These are phyloP conservation scores for Chloris gayana DNA, from an alignment of 176 grass and related monocot species.

Conservation along the genomic window DNA sequence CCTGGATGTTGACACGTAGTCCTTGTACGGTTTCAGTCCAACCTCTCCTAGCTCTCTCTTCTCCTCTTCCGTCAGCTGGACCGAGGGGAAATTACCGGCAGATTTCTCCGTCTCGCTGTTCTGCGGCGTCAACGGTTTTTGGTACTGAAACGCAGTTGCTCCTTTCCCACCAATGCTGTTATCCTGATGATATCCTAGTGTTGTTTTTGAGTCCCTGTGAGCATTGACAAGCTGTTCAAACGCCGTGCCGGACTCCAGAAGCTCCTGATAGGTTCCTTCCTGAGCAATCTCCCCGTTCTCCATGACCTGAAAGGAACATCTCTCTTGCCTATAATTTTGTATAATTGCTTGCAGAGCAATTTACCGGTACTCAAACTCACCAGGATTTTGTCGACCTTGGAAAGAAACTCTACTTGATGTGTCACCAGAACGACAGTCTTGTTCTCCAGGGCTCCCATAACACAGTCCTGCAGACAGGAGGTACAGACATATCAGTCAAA, in stretches of 20 bases:
- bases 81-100: background rate
- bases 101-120: slow-evolving; percentile 48
- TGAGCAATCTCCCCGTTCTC: slow-evolving; percentile 74
- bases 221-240: slow-evolving; percentile 76
- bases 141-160: slow-evolving; percentile 17
- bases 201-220: slow-evolving; percentile 53
- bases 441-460: slow-evolving; percentile 58
- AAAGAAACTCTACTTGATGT: slow-evolving; percentile 92
- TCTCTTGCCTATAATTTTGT: background rate
- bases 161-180: slow-evolving; percentile 9
- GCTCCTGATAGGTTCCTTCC: slow-evolving; percentile 60
- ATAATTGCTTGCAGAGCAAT: background rate
- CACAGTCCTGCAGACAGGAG: slow-evolving; percentile 61
- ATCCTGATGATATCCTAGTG: slow-evolving; percentile 35
- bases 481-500: background rate
- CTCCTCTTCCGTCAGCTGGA: slow-evolving; percentile 75
- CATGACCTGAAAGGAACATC: slow-evolving; percentile 60
- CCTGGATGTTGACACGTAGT: slow-evolving; percentile 64
- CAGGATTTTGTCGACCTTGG: slow-evolving; percentile 79
- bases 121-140: slow-evolving; percentile 11
- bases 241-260: slow-evolving; percentile 61
- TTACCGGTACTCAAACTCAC: slow-evolving; percentile 37
- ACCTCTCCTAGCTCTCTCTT: slow-evolving; percentile 63
- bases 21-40: slow-evolving; percentile 65
- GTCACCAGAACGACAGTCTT: slow-evolving; percentile 91